phyloP scores from a whole-genome alignment of 2,329 filamentous ascomycete species.

The Bipolaris victoriae region DNA sequence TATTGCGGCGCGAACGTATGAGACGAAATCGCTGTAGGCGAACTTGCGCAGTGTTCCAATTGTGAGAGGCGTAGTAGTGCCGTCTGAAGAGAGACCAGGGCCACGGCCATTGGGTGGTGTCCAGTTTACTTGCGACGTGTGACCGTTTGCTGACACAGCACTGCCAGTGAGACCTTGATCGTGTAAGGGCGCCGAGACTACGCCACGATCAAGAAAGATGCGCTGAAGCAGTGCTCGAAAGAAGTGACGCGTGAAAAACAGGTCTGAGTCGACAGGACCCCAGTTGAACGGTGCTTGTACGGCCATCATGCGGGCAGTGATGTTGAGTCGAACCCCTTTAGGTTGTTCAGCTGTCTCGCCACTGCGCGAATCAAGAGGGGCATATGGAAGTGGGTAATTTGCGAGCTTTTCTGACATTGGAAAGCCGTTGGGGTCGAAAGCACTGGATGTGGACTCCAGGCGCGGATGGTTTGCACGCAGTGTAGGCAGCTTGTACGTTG shows the following conservation, averaged over 20 bases:
- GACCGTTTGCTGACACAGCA: constrained; percentile 39
- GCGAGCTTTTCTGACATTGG: constrained; percentile 81
- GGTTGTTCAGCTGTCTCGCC: constrained; percentile 21
- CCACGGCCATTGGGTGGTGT: constrained; percentile 57
- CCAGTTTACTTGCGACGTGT: constrained; percentile 44
- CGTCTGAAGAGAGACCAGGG: constrained; percentile 46
- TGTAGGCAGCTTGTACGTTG: constrained; percentile 82
- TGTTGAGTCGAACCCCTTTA: constrained; percentile 80
- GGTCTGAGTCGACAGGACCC: constrained; percentile 78
- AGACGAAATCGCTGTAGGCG: constrained; percentile 75
- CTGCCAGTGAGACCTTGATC: constrained; percentile 49
- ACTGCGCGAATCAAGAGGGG: constrained; percentile 12
- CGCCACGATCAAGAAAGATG: constrained; percentile 84
- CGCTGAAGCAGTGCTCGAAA: constrained; percentile 89
- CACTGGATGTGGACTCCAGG: constrained; percentile 69
- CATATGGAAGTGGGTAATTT: constrained; percentile 50
- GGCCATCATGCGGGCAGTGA: constrained; percentile 97
- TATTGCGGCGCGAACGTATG: constrained; percentile 82
- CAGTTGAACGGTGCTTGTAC: constrained; percentile 95
- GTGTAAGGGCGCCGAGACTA: constrained; percentile 65
- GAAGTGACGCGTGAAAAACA: constrained; percentile 92
- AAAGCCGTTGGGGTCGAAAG: constrained; percentile 88
- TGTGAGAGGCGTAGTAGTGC: constrained; percentile 77
- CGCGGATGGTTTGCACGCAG: constrained; percentile 77
- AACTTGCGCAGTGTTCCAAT: constrained; percentile 83